Conservation (phyloP, 129 eudicot genomes). For the Oenanthe sinensis region DNA sequence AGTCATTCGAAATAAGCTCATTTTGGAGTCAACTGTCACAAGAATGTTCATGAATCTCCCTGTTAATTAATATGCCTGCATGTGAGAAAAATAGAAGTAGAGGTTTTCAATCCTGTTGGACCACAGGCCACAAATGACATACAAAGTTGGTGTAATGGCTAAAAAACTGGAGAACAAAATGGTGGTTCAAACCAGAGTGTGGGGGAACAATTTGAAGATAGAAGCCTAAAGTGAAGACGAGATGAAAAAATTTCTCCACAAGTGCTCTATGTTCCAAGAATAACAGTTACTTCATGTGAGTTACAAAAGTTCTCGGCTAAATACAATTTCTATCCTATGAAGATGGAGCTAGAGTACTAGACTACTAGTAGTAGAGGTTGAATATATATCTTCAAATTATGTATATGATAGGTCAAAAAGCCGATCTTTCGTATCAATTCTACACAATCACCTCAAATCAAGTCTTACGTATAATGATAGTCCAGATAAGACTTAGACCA, state of each 20-base stretch:
- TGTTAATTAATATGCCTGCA: neutral
- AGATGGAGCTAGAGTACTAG: neutral
- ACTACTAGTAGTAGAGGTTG: neutral
- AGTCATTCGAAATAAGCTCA: conserved; percentile 25
- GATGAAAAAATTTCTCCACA: neutral
- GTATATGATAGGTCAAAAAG: neutral
- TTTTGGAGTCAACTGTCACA: conserved; percentile 15
- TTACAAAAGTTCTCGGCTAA: neutral
- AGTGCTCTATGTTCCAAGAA: neutral
- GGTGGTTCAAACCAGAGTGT: neutral
- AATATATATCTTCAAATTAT: neutral
- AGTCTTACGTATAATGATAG: neutral
- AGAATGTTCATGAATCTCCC: neutral
- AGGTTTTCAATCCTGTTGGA: neutral
- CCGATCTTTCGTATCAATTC: neutral
- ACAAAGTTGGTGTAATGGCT: neutral
- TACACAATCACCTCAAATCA: conserved; percentile 1
- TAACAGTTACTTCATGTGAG: neutral
- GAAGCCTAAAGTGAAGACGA: neutral
- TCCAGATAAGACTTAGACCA: neutral
- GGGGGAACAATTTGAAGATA: neutral
- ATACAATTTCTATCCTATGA: neutral
- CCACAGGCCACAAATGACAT: neutral
- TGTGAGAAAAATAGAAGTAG: neutral
- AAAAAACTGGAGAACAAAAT: neutral